Percentiles rank a stretch among this genome's conserved stretches.
These are phyloP conservation scores for Geoglossum cookeanum DNA, from an alignment of 2,329 filamentous ascomycete species.

Conservation along the genomic window DNA sequence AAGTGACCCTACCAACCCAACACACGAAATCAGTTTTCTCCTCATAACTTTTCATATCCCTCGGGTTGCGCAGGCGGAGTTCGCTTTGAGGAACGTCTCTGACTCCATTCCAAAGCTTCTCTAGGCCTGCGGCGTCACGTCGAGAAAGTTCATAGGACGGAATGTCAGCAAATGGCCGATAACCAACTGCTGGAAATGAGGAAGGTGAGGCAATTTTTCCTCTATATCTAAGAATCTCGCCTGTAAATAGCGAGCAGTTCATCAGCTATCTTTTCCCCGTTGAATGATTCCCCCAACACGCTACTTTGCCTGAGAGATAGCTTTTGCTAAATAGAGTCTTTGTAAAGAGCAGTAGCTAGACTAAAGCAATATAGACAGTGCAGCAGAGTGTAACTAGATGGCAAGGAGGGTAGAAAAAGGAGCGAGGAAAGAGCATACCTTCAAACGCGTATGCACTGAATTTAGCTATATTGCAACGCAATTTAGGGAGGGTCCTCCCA, in stretches of 20 bases:
- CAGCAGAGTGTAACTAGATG: not conserved
- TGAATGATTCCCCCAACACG: not conserved
- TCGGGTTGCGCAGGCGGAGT: not conserved
- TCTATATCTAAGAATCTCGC: not conserved
- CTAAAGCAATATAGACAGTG: too few species aligned
- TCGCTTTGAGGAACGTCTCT: not conserved
- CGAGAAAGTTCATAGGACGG: not conserved
- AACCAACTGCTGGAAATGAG: not conserved
- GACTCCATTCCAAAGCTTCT: not conserved
- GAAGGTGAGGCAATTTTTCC: not conserved
- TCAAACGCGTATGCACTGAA: not conserved
- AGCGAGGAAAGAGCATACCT: not conserved
- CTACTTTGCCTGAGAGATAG: not conserved
- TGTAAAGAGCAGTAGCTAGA: not conserved
- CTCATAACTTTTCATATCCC: not conserved
- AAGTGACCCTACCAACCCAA: conserved; percentile 1
- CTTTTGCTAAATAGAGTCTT: not conserved
- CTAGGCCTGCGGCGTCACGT: not conserved
- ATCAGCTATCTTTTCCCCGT: not conserved
- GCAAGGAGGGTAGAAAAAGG: not conserved
- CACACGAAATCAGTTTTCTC: conserved; percentile 1
- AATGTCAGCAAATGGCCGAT: not conserved
- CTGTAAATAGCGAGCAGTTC: not conserved
- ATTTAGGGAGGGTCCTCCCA: not conserved
- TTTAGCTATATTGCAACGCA: conserved; percentile 1